Base-by-base conservation (phyloP, 2,329 filamentous ascomycete species). In the Capronia americana region DNA sequence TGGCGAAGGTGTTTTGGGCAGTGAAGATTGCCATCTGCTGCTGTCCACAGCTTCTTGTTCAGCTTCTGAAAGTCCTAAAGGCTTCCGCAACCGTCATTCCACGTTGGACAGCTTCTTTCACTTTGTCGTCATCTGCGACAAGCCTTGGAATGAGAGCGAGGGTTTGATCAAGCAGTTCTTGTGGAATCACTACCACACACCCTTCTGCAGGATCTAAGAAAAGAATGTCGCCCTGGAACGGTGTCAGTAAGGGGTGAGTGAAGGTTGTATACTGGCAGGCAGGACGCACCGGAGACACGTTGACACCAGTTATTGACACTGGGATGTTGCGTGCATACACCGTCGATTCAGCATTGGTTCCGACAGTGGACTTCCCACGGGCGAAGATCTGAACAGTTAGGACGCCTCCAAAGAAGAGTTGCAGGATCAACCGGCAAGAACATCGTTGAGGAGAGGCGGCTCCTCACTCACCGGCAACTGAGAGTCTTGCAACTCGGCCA, bases 121-220 rank as follows among this genome's bases (percentile, higher is more conserved):
- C 87, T 74, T 82, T 82, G 57, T 86, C 83, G 75, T 90, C 88
- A 46, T 86, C 86, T 65, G 67, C 74, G 3, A 79, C 77, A 60
- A 83, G 73, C 66, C 76, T 78, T 5, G 88, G 87, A 70, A 90
- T 80, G 70, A 92, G 73, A 57, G 85, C 84, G 12, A 91, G 73
- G 23, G 92, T 85, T 56, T 85, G 82, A 11, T 83, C 81, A 10
- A 92, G 75, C 72, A 87, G 85, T 38, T 82, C 83, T 56, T 80
- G 79, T 0, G 90, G 90, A 64, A 93, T 89, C 30, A 86, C 83
- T 12, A 91, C 89, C 1, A 90, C 85, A 34, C 32, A 34, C 0
- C 89, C 90, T 69, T 92, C 90, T n/a, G 81, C 79, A 4, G 87
- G 84, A 75, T 93, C 91, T 63, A 87, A 85, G 77, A 92, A 88